Evolutionary conservation across 2,329 filamentous ascomycete species (phyloP).

Genomic region (Cladosporium oxysporum): DNA sequence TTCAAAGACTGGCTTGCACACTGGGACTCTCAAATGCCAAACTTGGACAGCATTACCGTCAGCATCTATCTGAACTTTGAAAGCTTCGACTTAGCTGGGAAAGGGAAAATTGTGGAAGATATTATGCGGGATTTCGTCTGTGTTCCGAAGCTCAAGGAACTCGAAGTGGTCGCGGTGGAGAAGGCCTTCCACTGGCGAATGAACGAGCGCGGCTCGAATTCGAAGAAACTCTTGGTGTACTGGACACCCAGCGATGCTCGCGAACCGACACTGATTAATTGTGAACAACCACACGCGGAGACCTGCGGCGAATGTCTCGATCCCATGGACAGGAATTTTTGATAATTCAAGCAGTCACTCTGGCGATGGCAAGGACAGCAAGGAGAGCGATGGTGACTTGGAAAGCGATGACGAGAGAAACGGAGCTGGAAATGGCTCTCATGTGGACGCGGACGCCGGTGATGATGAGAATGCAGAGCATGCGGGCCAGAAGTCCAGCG

Average conservation of each 20-base stretch:
- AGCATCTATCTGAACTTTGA: background rate
- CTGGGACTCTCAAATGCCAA: background rate
- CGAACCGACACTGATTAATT: background rate
- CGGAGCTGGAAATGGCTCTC: background rate
- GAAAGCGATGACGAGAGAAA: background rate
- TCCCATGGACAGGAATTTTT: too few species aligned
- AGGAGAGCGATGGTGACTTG: background rate
- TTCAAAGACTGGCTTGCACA: background rate
- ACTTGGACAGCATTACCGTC: background rate
- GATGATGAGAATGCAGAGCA: slow-evolving; percentile 25
- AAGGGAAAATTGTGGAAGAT: background rate
- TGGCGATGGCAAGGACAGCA: background rate
- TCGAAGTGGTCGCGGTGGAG: background rate
- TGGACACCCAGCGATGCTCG: background rate
- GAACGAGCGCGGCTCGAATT: background rate
- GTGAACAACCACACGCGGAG: background rate
- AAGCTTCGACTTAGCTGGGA: background rate
- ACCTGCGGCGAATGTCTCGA: background rate
- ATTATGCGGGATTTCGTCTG: background rate
- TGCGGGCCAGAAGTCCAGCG: background rate
- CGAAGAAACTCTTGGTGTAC: background rate
- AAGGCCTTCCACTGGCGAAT: background rate
- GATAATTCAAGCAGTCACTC: background rate
- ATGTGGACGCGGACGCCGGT: background rate
- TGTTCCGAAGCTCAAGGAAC: background rate